Base-by-base conservation (phyloP, 2,329 filamentous ascomycete species). In the Aspergillus flavus region DNA sequence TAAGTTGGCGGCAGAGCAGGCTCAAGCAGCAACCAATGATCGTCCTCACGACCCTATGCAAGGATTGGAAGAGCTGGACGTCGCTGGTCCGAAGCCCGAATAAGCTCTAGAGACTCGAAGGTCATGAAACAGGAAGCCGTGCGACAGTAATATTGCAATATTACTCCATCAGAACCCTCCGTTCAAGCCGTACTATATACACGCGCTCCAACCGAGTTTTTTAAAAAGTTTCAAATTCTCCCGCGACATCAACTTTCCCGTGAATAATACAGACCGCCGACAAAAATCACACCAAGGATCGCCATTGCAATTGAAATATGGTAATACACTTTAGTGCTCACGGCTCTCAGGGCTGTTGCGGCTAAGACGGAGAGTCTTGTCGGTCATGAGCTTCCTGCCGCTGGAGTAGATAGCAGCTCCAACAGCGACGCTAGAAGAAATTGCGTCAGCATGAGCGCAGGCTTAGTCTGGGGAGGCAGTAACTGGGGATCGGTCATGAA, bases 301-400 rank as follows among this genome's bases (percentile, higher is more conserved):
- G 66, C 68, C 21, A 67, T 69, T 66, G 63, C 69, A 73, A 69
- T 68, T 73, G 62, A 73, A 71, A 70, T 62, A 69, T 68, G 67
- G 69, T 75, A 65, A 69, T 76, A 76, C 75, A 77, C 73, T 72
- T 66, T 76, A 78, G 72, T 78, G 72, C 63, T 75, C 71, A 69
- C 69, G 76, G 66, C 76, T 75, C 73, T 80, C 74, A 61, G 77
- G 79, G 78, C 84, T 85, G 81, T 92, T 89, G 77, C 93, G 90
- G 79, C 84, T 84, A 72, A 98, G 88, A 78, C 95, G 93, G 74
- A 99, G 91, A 74, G 91, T 96, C 87, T 94, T 94, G 86, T 99
- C 95, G 73, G 90, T 88, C 67, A 87, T 79, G 77, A 99, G 87
- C 84, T 98, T 97, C 79, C 90, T 89, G 77, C 80, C 77, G 82